Conservation (phyloP, 345 rosid species). For the Dovyalis caffra region DNA sequence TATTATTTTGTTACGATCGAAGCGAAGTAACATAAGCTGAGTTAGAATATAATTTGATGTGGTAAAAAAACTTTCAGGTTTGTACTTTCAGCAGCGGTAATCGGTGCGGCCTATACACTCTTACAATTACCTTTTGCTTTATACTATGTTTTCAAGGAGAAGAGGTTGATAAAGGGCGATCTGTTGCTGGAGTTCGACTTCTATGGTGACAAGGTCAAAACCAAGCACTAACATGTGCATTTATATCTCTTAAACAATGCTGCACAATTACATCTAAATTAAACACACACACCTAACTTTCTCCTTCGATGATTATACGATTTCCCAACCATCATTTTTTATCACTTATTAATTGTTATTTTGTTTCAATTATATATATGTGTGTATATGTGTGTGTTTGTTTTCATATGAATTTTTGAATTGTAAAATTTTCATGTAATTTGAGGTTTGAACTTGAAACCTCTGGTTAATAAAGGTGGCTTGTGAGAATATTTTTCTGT, state of each 20-base stretch:
- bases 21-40: no score
- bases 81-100: slow-evolving; percentile 17
- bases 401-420: background rate
- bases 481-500: no score
- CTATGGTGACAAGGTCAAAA: slow-evolving; percentile 36
- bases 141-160: slow-evolving; percentile 17
- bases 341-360: no score
- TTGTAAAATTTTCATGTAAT: no score
- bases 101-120: slow-evolving; percentile 25
- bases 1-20: background rate
- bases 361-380: no score
- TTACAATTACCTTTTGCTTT: slow-evolving; percentile 32
- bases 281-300: no score
- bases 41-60: background rate
- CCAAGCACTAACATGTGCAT: background rate
- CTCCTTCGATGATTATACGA: no score
- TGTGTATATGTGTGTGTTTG: no score
- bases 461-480: no score
- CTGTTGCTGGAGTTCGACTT: slow-evolving; percentile 32
- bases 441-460: no score
- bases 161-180: slow-evolving; percentile 21
- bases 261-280: no score
- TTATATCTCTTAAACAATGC: background rate
- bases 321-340: no score
- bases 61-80: slow-evolving; percentile 13